phyloP scores from a whole-genome alignment of 2,329 filamentous ascomycete genomes.

The Fusarium euwallaceae region DNA sequence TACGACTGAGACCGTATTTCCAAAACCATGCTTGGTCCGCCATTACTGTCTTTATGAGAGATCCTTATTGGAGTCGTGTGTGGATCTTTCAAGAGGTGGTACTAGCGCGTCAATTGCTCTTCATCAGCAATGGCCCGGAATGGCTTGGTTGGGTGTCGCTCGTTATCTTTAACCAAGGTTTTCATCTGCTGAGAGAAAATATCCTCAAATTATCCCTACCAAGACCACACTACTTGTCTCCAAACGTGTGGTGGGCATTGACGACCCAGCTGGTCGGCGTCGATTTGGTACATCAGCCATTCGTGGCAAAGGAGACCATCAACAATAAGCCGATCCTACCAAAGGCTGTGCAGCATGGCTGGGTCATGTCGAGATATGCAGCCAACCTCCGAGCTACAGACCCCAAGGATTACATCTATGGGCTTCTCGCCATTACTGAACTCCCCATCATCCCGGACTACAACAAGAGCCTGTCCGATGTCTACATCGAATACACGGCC shows the following conservation, averaged over 20 bases:
- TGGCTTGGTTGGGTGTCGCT: background rate
- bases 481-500: background rate
- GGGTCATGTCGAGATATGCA: background rate
- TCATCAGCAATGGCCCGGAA: background rate
- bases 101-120: background rate
- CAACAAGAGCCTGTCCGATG: background rate
- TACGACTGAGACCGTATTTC: background rate
- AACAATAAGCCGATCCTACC: background rate
- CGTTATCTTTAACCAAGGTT: background rate
- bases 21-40: background rate
- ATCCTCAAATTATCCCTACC: background rate
- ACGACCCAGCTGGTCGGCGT: background rate
- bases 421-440: background rate
- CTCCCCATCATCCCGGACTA: background rate
- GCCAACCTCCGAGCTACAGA: background rate
- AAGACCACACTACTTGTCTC: background rate
- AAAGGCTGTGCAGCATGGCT: background rate
- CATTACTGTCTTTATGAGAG: background rate
- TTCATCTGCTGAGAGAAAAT: background rate
- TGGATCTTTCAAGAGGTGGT: background rate
- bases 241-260: background rate
- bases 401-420: background rate
- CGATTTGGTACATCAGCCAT: background rate
- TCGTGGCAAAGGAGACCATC: background rate
- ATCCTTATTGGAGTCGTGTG: background rate